Conservation (phyloP, 768 basidiomycete genomes). For the Udeniomyces megalosporus region DNA sequence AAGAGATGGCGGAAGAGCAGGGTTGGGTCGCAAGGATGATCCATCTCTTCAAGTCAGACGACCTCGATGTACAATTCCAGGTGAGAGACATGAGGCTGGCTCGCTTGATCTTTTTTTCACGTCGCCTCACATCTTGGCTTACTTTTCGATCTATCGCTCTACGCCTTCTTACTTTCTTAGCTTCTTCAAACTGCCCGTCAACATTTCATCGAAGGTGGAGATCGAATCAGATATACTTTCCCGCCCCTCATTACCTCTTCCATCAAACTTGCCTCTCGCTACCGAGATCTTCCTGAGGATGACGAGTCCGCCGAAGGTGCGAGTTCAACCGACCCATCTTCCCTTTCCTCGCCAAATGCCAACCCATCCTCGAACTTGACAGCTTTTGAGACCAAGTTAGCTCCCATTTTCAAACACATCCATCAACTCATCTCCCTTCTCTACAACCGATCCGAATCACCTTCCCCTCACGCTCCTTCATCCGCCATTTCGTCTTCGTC, state of each 20-base stretch:
- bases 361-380: no score
- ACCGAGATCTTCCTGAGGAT: constrained; percentile 26
- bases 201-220: constrained; percentile 71
- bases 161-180: constrained; percentile 31
- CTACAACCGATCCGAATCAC: constrained; percentile 72
- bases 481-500: no score
- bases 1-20: constrained; percentile 94
- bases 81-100: constrained; percentile 35
- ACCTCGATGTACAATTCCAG: constrained; percentile 75
- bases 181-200: constrained; percentile 77
- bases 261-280: constrained; percentile 81
- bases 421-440: constrained; percentile 87
- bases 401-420: constrained; percentile 81
- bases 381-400: constrained; percentile 58
- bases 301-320: background rate
- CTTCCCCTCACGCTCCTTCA: no score
- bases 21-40: constrained; percentile 98
- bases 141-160: background rate
- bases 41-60: constrained; percentile 79
- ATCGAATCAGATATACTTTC: constrained; percentile 91
- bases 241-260: constrained; percentile 86
- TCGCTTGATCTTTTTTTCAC: background rate
- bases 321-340: background rate
- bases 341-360: constrained; percentile 33
- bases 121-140: background rate